Conservation (phyloP, 257 asterid genomes). For the Lithospermum erythrorhizon region DNA sequence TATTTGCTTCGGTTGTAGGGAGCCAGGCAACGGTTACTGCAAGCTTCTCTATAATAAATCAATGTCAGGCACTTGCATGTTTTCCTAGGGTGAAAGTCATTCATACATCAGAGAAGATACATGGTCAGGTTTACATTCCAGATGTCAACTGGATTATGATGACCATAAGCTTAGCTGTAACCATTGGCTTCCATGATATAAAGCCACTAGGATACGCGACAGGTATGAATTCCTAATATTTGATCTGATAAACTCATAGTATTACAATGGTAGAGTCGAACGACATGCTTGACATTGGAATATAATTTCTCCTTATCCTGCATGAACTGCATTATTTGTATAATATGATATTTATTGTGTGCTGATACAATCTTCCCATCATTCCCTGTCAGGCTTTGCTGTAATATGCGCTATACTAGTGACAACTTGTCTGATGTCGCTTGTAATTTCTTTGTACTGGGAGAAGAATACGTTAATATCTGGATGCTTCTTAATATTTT, state of each 20-base stretch:
- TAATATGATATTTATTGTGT: background rate
- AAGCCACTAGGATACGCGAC: constrained; percentile 65
- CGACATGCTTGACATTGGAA: too few species aligned
- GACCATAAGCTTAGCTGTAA: constrained; percentile 60
- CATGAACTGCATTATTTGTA: too few species aligned
- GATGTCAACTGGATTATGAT: constrained; percentile 85
- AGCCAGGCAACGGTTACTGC: constrained; percentile 97
- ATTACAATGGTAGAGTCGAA: too few species aligned
- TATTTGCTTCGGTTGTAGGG: constrained; percentile 91
- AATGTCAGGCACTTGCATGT: constrained; percentile 79
- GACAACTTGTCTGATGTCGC: constrained; percentile 83
- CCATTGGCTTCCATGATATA: constrained; percentile 59
- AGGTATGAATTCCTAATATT: constrained; percentile 31
- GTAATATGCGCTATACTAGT: constrained; percentile 58
- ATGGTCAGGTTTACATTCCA: constrained; percentile 80
- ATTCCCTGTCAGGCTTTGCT: constrained; percentile 55
- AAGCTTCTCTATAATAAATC: constrained; percentile 86
- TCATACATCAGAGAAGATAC: constrained; percentile 71
- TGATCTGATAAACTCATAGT: background rate
- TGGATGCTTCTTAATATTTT: constrained; percentile 46
- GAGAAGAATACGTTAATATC: constrained; percentile 41
- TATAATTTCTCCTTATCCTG: too few species aligned
- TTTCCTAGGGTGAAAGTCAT: constrained; percentile 87
- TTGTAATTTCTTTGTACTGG: constrained; percentile 80
- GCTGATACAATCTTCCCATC: background rate